Evolutionary conservation across 805 yeast genomes (phyloP), one percentile per base, ranked within the genome.

Genomic region (Metschnikowia sp.): DNA sequence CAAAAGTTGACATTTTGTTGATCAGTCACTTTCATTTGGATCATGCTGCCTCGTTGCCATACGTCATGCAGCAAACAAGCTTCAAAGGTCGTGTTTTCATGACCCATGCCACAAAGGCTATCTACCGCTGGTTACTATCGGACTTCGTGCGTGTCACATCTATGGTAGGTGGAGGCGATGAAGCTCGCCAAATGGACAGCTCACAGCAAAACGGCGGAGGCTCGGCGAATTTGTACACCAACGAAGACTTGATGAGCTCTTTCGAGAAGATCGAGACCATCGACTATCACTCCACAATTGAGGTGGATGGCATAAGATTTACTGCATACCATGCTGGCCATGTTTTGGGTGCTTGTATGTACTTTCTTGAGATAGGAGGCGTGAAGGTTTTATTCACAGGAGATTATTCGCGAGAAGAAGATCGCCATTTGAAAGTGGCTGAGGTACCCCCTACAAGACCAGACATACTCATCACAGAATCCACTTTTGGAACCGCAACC

Each of bases 241-340:
- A 91, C 61, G 96, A 88, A 41, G 99, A 94, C 68, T 73, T 94
- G 55, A 81, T 83, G 60, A 84, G 83, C 44, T 88, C 97, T 0
- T 89, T 92, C 59, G 97, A 90, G 59, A 74, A 80, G 53, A 94
- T 94, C 41, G 98, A 94, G 65, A 88, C 98, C 1, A 81, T 94
- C 22, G 99, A 94, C 65, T 94, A 86, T 66, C 98, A 94, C 66
- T 88, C 97, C 4, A 94, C 99, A 0, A 79, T 89, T 54, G 98
- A 94, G 58, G 87, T 91, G 32, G 95, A 88, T 49, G 99, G 99
- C 44, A 84, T 94, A 47, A 77, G 94, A 61, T 92, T 94, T 71
- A 94, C 99, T 1, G 99, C 99, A 1, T 94, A 86, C 65, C 99
- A 92, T 69, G 99, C 99, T 8, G 99, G 99, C n/a, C 99, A 94